Base-by-base conservation (phyloP, 257 asterid genomes). In the Coffea canephora region DNA sequence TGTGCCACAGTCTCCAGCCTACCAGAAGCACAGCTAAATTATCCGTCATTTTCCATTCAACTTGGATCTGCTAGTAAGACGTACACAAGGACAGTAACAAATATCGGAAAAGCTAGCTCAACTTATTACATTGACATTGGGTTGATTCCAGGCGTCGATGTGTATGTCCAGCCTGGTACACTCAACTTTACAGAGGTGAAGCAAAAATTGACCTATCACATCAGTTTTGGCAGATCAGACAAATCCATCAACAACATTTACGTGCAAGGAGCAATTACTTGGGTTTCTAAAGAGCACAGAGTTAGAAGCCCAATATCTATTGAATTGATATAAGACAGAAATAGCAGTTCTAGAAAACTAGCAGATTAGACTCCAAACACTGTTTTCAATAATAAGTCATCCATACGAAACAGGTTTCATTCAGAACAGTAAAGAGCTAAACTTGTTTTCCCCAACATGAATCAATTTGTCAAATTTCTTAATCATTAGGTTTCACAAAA, bases 31-130 rank as follows among this genome's bases (percentile, higher is more conserved):
- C 82, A 86, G 77, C 71, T 86, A 71, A 86, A 83, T 41, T 86
- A 86, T 62, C 89, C 87, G 41, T 86, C 89, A 43, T 84, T 85
- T 73, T 75, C 88, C 1, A 57, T 85, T 49, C 18, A 65, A 72
- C 80, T 82, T 67, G 82, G 65, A 39, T 69, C 72, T 0, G 25
- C 52, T 15, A 15, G 18, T 36, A 81, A 82, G 57, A 76, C 70
- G 1, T 85, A 82, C 77, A 67, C 74, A 31, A 82, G 86, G 74
- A 85, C 88, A 1, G 84, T 85, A 23, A 85, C 84, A 14, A 79
- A 85, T 19, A 80, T 85, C 9, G 88, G 85, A 3, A 73, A 85
- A n/a, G 74, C 82, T 41, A 62, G 1, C 23, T 84, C 88, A 9
- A 19, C 71, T 34, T 85, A 85, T 36, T 1, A 39, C 0, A 25